Evolutionary conservation across 257 asterid genomes (phyloP), one percentile per base, ranked within the genome.

Genomic region (Eustoma russellianum): DNA sequence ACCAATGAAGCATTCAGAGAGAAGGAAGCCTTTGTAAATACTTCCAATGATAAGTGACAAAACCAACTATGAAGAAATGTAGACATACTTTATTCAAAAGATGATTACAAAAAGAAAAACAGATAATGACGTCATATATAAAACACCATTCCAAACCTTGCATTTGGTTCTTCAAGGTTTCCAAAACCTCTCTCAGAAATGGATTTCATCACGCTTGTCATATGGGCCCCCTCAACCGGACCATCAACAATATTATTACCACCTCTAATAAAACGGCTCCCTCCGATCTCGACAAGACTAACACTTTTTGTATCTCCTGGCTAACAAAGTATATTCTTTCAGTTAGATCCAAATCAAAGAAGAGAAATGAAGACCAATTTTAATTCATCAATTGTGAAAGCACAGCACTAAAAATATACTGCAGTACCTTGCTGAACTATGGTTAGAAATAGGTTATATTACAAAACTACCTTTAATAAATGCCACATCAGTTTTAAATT

Each of bases 301-400:
- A 91, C 96, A 58, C 81, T 78, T 77, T 83, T 91, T n/a, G 87
- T 71, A 59, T 91, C 98, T 79, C 98, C 98, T 70, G 98, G 98
- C 98, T 91, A 67, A 55, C 56, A 52, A 64, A 75, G 51, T 50
- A 53, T 50, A 51, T 9, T 43, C 6, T 46, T 62, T 12, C 49
- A 24, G 45, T 70, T 56, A 54, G 56, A 59, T 43, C 15, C 13
- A 40, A 41, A 9, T 38, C 30, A 24, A 24, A 24, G 3, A 24
- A 24, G 30, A 24, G 30, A 24, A 24, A 4, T 24, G 30, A 24
- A 24, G 30, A 24, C 30, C 30, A 24, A 24, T 4, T 4, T 38
- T 38, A 38, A 38, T 38, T 2, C 43, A 38, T 38, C 12, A 38
- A 8, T 38, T 38, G 43, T 38, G 7, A 8, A 2, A 38, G 12